These are phyloP conservation scores for Ophiocytium majus DNA, from an alignment of 352 stramenopile species.

Conservation along the genomic window DNA sequence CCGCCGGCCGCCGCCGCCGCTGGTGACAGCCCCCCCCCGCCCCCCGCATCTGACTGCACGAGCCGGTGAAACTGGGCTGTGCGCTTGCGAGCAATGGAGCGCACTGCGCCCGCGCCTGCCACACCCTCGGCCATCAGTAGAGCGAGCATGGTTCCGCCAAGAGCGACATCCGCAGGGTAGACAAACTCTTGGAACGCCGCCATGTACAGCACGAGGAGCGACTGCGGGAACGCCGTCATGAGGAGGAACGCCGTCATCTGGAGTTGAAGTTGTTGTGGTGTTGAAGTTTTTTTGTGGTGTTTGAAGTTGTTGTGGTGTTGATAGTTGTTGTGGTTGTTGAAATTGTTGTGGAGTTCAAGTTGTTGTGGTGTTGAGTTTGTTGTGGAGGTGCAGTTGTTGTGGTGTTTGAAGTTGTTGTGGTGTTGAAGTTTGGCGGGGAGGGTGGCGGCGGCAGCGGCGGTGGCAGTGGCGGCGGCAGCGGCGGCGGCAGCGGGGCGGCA, in stretches of 20 bases:
- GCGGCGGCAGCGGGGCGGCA: too few relatives aligned
- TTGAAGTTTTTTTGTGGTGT: too few relatives aligned
- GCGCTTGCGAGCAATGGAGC: constrained; percentile 41
- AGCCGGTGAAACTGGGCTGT: constrained; percentile 50
- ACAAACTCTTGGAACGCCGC: constrained; percentile 49
- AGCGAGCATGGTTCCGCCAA: constrained; percentile 31
- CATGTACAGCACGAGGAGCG: constrained; percentile 39
- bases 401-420: too few relatives aligned
- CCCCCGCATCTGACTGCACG: constrained; percentile 32
- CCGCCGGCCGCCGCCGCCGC: too few relatives aligned
- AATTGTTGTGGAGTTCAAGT: too few relatives aligned
- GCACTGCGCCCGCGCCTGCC: constrained; percentile 30
- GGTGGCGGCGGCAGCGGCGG: too few relatives aligned
- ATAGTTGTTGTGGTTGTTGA: too few relatives aligned
- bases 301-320: too few relatives aligned
- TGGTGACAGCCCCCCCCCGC: background rate
- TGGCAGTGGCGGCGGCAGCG: too few relatives aligned
- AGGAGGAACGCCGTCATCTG: constrained; percentile 52
- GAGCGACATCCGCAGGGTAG: constrained; percentile 39
- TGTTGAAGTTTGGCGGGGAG: too few relatives aligned
- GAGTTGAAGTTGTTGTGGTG: constrained; percentile 1
- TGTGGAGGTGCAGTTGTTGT: too few relatives aligned
- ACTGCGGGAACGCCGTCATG: constrained; percentile 49
- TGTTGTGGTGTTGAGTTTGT: too few relatives aligned
- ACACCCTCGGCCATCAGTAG: constrained; percentile 36